Evolutionary conservation across 257 asterid genomes (phyloP), one percentile per base, ranked within the genome.

Genomic region (Petunia secreta): DNA sequence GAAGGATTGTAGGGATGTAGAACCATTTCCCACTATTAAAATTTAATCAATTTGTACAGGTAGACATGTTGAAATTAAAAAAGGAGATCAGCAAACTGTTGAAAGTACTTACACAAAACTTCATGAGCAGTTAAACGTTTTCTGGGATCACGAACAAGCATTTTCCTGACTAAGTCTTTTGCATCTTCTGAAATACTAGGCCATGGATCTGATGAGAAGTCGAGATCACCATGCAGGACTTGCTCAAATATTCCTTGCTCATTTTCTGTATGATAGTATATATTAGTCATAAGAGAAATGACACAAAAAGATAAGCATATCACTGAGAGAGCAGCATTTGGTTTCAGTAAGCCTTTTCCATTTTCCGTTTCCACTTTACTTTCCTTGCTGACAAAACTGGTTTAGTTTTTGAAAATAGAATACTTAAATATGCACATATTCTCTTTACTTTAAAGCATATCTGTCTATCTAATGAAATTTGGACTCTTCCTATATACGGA

Each of bases 231-330:
- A 78, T 91, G 97, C 85, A 94, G 85, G 81, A 94, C 97, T 91
- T 94, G 92, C 83, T 94, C 98, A 63, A 94, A 93, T 88, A 94
- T 94, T 76, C 90, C 98, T 87, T 94, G 95, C 89, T 94, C 98
- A 4, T 73, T 80, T 89, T 94, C 98, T 94, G 85, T 81, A 75
- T 37, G 2, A 81, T 34, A 50, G 0, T 34, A 34, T 3, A 34
- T 50, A 73, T 73, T 73, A 50, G 78, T 50, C 25, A 25, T 8
- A 10, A 15, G 73, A 7, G 41, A 67, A 50, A 60, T 25, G 38
- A 63, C 4, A 69, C 2, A 15, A 62, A 48, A 59, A 77, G 55
- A 14, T 74, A 8, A 6, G 57, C 39, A 77, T 7, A 78, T 37
- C 6, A 16, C 6, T 6, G 6, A 13, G 0, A 73, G 62, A 73